Evolutionary conservation across 495 filamentous ascomycete genomes (phyloP).

Genomic region (Ramalina peruviana): DNA sequence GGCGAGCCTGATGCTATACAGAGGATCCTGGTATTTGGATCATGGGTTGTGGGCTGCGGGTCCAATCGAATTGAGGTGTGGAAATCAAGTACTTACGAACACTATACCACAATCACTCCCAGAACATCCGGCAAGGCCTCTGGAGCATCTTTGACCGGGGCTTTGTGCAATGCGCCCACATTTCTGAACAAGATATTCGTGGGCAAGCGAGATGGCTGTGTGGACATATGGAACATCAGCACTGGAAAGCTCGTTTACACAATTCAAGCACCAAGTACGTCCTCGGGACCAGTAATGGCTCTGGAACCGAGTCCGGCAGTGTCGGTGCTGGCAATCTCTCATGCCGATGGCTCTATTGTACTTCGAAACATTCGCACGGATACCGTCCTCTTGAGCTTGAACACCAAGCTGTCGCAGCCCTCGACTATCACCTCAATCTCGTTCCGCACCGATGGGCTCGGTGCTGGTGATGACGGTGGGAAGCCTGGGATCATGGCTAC

Average conservation of each 20-base stretch:
- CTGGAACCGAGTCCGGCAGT: conserved; percentile 71
- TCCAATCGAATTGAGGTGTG: conserved; percentile 68
- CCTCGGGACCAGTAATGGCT: conserved; percentile 63
- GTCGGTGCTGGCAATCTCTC: conserved; percentile 77
- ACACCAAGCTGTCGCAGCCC: conserved; percentile 37
- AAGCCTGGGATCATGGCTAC: conserved; percentile 79
- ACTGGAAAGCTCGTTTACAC: conserved; percentile 81
- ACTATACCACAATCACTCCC: conserved; percentile 69
- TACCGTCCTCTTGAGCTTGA: conserved; percentile 50
- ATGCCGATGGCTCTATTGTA: conserved; percentile 59
- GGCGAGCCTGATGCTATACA: conserved; percentile 53
- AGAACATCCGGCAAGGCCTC: conserved; percentile 26
- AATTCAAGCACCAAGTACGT: conserved; percentile 51
- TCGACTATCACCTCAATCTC: conserved; percentile 62
- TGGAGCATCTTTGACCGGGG: conserved; percentile 50
- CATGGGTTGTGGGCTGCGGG: conserved; percentile 79
- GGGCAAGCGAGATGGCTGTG: conserved; percentile 69
- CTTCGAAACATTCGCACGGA: conserved; percentile 72
- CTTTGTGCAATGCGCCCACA: conserved; percentile 73
- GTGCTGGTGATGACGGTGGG: conserved; percentile 76
- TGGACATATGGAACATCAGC: conserved; percentile 95
- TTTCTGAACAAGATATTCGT: conserved; percentile 92
- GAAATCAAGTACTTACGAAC: conserved; percentile 70
- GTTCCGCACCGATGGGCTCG: conserved; percentile 82
- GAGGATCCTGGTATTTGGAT: conserved; percentile 70